These are phyloP conservation scores for Zasmidium cellare DNA, from an alignment of 2,329 filamentous ascomycete species.

Conservation along the genomic window DNA sequence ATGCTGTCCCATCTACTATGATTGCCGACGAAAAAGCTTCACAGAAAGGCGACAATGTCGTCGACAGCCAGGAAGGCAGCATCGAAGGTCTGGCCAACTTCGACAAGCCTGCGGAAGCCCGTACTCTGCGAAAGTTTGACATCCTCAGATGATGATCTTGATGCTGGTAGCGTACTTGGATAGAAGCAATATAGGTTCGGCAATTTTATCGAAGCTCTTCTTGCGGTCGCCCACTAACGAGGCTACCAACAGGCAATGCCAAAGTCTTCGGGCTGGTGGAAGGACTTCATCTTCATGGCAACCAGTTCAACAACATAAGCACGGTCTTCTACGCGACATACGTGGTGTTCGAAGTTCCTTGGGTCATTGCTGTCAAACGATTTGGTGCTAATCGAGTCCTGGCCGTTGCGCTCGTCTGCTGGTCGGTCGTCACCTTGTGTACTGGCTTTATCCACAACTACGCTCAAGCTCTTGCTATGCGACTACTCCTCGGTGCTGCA, in stretches of 20 bases:
- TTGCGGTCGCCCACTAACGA: not conserved
- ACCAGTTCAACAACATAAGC: slow-evolving; percentile 24
- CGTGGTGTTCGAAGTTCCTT: slow-evolving; percentile 20
- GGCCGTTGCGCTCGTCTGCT: slow-evolving; percentile 24
- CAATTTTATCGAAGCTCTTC: not conserved
- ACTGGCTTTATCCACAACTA: slow-evolving; percentile 35
- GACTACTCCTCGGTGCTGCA: slow-evolving; percentile 29
- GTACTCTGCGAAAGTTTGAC: slow-evolving; percentile 19
- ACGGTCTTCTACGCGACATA: slow-evolving; percentile 24
- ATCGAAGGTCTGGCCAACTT: too few species aligned
- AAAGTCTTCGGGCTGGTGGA: slow-evolving; percentile 23
- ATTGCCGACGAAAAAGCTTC: too few species aligned
- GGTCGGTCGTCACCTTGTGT: slow-evolving; percentile 29
- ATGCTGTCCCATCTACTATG: too few species aligned
- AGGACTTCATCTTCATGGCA: slow-evolving; percentile 16
- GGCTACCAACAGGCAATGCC: slow-evolving; percentile 18
- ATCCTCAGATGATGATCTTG: slow-evolving; percentile 18
- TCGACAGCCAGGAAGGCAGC: too few species aligned
- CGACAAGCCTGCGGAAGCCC: too few species aligned
- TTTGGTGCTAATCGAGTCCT: slow-evolving; percentile 27
- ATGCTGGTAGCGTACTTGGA: slow-evolving; percentile 20
- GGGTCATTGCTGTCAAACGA: slow-evolving; percentile 27
- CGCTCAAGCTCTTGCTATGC: slow-evolving; percentile 29
- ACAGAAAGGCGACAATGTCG: too few species aligned
- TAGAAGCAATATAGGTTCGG: slow-evolving; percentile 11